These are phyloP conservation scores for Rhodotorula sp. DNA, from an alignment of 1,284 basidiomycete genomes.

Conservation along the genomic window DNA sequence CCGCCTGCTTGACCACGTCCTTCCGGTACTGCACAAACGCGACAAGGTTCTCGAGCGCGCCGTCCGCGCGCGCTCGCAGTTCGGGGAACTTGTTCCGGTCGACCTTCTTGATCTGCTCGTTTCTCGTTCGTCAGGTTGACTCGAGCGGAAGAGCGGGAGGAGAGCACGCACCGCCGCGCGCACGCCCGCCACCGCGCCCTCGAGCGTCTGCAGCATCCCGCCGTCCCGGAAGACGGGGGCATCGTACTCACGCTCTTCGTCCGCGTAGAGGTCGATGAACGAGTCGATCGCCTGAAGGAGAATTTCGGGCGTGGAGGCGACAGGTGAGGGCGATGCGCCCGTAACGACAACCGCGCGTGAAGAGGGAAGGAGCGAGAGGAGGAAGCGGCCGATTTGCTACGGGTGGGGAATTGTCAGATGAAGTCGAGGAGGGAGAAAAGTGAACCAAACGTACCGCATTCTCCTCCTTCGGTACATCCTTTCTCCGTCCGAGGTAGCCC, in stretches of 20 bases:
- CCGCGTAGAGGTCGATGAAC: constrained; percentile 91
- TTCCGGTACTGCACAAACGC: constrained; percentile 87
- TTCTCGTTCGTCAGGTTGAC: too few relatives aligned
- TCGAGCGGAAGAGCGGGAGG: neutral
- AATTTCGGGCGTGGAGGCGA: constrained; percentile 63
- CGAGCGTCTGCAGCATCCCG: constrained; percentile 61
- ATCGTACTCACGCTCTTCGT: constrained; percentile 82
- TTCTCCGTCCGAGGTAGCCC: constrained; percentile 73
- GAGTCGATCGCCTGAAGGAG: constrained; percentile 80
- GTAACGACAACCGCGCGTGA: constrained; percentile 8
- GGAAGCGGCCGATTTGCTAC: constrained; percentile 68
- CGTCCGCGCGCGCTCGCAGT: constrained; percentile 55
- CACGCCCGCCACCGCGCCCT: constrained; percentile 61
- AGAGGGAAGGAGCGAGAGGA: constrained; percentile 60
- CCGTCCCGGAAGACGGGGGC: constrained; percentile 68
- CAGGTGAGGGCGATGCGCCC: constrained; percentile 46
- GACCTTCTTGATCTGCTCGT: constrained; percentile 55
- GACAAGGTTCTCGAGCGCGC: constrained; percentile 70
- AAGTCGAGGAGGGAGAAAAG: neutral
- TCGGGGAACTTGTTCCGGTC: constrained; percentile 55
- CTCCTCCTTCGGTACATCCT: constrained; percentile 53
- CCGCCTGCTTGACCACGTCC: constrained; percentile 53
- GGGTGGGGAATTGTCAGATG: neutral
- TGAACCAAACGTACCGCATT: neutral
- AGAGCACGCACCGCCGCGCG: constrained; percentile 61